Percentiles rank a stretch among this genome's conserved stretches.
Evolutionary conservation across 352 stramenopile species (phyloP).

Genomic region (Globisporangium splendens): DNA sequence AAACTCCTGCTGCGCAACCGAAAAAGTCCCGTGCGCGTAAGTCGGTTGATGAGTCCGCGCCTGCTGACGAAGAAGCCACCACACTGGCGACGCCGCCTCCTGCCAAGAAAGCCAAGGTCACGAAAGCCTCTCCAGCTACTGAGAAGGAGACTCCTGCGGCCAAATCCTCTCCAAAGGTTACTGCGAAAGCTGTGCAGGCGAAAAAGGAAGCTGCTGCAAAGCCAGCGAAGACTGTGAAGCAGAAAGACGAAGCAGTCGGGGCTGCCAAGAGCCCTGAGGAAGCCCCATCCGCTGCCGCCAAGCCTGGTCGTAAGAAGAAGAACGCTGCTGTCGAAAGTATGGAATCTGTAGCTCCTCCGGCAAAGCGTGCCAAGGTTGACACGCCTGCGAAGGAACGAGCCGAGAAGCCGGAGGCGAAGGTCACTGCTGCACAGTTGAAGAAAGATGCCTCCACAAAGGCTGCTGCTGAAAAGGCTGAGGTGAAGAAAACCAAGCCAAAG

Average conservation of each 20-base stretch:
- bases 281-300: not conserved
- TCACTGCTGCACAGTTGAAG: conserved; percentile 1
- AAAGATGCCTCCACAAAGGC: conserved; percentile 10
- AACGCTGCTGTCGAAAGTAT: conserved; percentile 14
- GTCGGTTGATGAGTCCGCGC: conserved; percentile 2
- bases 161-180: conserved; percentile 6
- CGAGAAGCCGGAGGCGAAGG: conserved; percentile 5
- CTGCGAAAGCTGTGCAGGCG: conserved; percentile 3
- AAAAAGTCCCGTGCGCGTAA: conserved; percentile 7
- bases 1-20: not conserved
- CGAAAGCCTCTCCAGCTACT: conserved; percentile 1
- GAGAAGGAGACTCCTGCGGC: conserved; percentile 3
- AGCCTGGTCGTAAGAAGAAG: conserved; percentile 19
- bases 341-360: conserved; percentile 9
- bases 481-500: conserved; percentile 12
- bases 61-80: not conserved
- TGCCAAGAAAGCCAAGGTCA: conserved; percentile 17
- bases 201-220: conserved; percentile 11
- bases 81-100: not conserved
- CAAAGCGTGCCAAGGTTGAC: conserved; percentile 16
- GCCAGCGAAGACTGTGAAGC: conserved; percentile 17
- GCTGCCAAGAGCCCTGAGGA: conserved; percentile 1
- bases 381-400: conserved; percentile 9
- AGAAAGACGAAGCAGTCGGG: conserved; percentile 9
- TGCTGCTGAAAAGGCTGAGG: no score